phyloP scores from a whole-genome alignment of 2,329 filamentous ascomycete species.

The Stagonosporopsis chrysanthemi region DNA sequence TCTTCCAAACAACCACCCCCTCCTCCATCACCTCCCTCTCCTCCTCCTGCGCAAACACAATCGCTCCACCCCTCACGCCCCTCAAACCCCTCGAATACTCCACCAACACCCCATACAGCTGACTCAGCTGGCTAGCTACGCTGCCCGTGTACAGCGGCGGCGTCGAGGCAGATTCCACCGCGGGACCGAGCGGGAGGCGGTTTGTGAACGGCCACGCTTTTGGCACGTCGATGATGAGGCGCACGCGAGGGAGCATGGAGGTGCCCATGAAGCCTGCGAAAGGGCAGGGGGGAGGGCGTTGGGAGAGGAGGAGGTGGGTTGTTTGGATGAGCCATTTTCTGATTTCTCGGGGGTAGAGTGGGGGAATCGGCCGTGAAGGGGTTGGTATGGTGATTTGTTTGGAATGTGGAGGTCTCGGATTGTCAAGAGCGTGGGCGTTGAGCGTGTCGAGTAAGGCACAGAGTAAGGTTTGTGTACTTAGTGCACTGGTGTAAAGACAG shows the following conservation, averaged over 20 bases:
- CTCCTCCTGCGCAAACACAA: constrained; percentile 17
- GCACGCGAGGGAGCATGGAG: constrained; percentile 1
- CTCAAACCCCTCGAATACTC: neutral
- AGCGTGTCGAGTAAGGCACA: neutral
- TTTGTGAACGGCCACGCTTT: neutral
- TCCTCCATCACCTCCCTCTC: neutral
- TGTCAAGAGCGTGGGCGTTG: neutral
- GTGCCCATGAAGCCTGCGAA: constrained; percentile 14
- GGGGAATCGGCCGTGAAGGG: neutral
- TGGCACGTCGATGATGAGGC: constrained; percentile 7
- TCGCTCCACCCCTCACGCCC: constrained; percentile 7
- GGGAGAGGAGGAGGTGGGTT: constrained; percentile 9
- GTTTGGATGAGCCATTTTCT: constrained; percentile 10
- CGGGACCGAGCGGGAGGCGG: neutral
- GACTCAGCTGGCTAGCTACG: constrained; percentile 4
- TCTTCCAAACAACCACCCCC: constrained; percentile 8
- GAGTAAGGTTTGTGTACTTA: neutral
- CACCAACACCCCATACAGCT: neutral
- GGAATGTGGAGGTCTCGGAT: neutral
- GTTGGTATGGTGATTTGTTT: neutral
- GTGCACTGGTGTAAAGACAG: constrained; percentile 1
- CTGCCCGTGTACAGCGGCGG: constrained; percentile 6
- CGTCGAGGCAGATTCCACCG: neutral
- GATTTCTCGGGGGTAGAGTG: neutral
- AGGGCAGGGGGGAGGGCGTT: neutral